Conservation (phyloP, 805 yeast genomes). For the Teunomyces lycoperdinae region DNA sequence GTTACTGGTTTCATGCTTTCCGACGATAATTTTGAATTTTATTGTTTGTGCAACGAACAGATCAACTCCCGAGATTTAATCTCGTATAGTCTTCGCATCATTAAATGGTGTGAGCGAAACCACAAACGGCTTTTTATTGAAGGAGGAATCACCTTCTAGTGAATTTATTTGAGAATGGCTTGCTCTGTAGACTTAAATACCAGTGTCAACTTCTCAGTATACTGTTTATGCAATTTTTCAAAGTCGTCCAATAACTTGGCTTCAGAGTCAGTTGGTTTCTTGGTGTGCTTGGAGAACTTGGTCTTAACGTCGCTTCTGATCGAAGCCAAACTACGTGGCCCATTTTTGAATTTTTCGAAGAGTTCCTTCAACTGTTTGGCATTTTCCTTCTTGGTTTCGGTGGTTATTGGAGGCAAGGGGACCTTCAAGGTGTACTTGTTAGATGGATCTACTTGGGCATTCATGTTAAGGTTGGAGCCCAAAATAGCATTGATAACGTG, state of each 20-base stretch:
- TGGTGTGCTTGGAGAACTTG: slow-evolving; percentile 52
- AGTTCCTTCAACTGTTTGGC: slow-evolving; percentile 63
- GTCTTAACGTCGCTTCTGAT: slow-evolving; percentile 53
- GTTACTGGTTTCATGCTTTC: slow-evolving; percentile 39
- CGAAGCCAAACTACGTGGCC: slow-evolving; percentile 41
- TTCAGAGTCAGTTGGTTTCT: slow-evolving; percentile 51
- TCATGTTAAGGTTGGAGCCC: slow-evolving; percentile 67
- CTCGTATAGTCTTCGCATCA: slow-evolving; percentile 59
- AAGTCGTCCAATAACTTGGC: slow-evolving; percentile 55
- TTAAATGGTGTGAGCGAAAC: slow-evolving; percentile 73
- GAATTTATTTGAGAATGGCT: slow-evolving; percentile 33
- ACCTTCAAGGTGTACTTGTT: slow-evolving; percentile 73
- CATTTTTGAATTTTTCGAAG: slow-evolving; percentile 59
- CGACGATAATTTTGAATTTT: slow-evolving; percentile 33
- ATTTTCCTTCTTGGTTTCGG: slow-evolving; percentile 58
- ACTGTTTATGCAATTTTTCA: slow-evolving; percentile 69
- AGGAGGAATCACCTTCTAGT: slow-evolving; percentile 59
- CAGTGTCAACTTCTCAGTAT: slow-evolving; percentile 52
- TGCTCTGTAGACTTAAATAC: slow-evolving; percentile 22
- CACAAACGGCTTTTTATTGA: slow-evolving; percentile 69
- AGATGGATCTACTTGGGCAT: slow-evolving; percentile 72
- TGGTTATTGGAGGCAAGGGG: slow-evolving; percentile 70
- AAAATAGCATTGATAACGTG: slow-evolving; percentile 68
- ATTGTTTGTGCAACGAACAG: slow-evolving; percentile 40
- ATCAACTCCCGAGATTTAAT: slow-evolving; percentile 57